These are phyloP conservation scores for Hericium rajendrae DNA, from an alignment of 768 basidiomycete species.

Conservation along the genomic window DNA sequence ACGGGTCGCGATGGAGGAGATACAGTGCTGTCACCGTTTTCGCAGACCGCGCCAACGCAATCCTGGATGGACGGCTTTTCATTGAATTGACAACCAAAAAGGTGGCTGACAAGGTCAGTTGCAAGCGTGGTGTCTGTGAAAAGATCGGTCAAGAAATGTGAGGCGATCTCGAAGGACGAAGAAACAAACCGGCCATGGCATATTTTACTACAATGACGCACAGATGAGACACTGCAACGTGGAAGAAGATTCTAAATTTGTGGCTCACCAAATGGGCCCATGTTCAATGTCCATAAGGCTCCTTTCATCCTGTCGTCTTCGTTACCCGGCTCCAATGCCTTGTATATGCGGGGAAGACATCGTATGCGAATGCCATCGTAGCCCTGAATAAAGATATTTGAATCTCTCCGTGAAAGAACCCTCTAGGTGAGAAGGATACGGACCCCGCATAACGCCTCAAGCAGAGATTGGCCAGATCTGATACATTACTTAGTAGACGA, in stretches of 20 bases:
- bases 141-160: neutral
- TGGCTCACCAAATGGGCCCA: slow-evolving; percentile 44
- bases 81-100: slow-evolving; percentile 73
- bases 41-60: slow-evolving; percentile 51
- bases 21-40: slow-evolving; percentile 38
- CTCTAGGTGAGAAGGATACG: slow-evolving; percentile 7
- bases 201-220: slow-evolving; percentile 27
- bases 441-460: slow-evolving; percentile 37
- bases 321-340: slow-evolving; percentile 51
- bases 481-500: neutral
- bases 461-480: slow-evolving; percentile 30
- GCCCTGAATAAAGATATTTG: slow-evolving; percentile 20
- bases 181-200: slow-evolving; percentile 28
- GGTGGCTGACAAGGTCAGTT: slow-evolving; percentile 42
- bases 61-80: slow-evolving; percentile 84
- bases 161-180: too few species aligned
- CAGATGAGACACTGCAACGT: neutral
- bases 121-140: slow-evolving; percentile 52
- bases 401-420: neutral
- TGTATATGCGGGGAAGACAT: slow-evolving; percentile 48
- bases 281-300: slow-evolving; percentile 70
- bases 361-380: slow-evolving; percentile 64
- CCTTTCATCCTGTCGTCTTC: slow-evolving; percentile 94
- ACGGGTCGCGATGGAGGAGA: slow-evolving; percentile 5
- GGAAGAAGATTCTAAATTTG: neutral